Base-by-base conservation (phyloP, 2,329 filamentous ascomycete genomes). In the Aspergillus sp. region DNA sequence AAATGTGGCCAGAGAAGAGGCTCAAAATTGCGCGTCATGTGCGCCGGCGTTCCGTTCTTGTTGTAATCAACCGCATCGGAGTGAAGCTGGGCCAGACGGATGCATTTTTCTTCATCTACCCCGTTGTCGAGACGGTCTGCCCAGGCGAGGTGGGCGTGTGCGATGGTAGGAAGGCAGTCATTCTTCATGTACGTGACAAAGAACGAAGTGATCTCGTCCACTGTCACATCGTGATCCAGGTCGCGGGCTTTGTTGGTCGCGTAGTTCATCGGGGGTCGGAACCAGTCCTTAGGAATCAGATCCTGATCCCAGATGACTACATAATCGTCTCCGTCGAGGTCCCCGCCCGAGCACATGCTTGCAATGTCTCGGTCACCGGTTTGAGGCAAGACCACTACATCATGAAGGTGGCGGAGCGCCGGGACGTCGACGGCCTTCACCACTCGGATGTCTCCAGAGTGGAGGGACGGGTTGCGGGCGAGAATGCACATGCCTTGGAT, bases 301-400 rank as follows among this genome's bases (percentile, higher is more conserved):
- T 83, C 81, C 19, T 79, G 69, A 60, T 99, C 92, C 93, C 94
- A 99, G 43, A 97, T 88, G 4, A 97, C 85, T 50, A 97, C 87
- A 67, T 91, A 99, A 66, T 99, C 94, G 63, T 99, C 94, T 0
- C 94, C 94, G 65, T 99, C 94, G 0, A 99, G 80, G 65, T 99
- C 94, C 0, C 94, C 94, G 2, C 94, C 94, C 3, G 94, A 96
- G 58, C 94, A 91, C 93, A 97, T 97, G 64, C 88, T 91, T 1
- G 92, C 85, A 19, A 99, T 75, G 57, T 96, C 91, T 14, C 88
- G 81, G 64, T 97, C 91, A 0, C 93, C 93, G 0, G 78, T 87
- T 32, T 89, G 84, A 0, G 94, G 90, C 45, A 99, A 87, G 0
- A 97, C 91, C 1, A 97, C 87, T 0, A 95, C 89, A 65, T 97